A percentile compares a stretch with the other conserved stretches of the same genome.
These are phyloP conservation scores for Rhizopus delemar DNA, from an alignment of 371 early-diverging fungal species.

Conservation along the genomic window DNA sequence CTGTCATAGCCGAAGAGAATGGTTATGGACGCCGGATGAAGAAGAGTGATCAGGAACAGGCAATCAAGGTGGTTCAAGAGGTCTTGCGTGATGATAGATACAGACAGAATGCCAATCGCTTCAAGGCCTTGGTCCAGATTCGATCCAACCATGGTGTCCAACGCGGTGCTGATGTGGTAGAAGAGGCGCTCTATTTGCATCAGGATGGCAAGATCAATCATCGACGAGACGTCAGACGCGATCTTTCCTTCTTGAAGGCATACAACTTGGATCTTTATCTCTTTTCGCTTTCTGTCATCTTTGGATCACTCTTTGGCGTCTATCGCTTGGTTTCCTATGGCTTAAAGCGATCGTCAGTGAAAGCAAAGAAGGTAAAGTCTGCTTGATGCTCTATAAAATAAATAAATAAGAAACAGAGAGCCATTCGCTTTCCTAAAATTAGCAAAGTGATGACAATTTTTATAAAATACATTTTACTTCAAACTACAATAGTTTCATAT, in stretches of 20 bases:
- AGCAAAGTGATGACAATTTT: too few relatives aligned
- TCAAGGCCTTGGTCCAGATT: slow-evolving; percentile 25
- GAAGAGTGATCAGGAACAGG: not conserved
- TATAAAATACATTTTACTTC: too few relatives aligned
- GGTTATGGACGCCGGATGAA: slow-evolving; percentile 5
- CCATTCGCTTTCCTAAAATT: too few relatives aligned
- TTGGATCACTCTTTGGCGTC: too few relatives aligned
- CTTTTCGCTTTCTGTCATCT: not conserved
- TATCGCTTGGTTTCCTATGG: too few relatives aligned
- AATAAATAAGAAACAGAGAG: too few relatives aligned
- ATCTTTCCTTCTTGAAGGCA: slow-evolving; percentile 29
- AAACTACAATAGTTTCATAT: too few relatives aligned
- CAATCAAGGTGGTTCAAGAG: not conserved
- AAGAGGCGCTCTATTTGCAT: slow-evolving; percentile 27
- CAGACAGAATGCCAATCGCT: slow-evolving; percentile 11
- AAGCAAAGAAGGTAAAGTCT: too few relatives aligned
- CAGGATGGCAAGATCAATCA: slow-evolving; percentile 21
- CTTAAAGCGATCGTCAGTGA: too few relatives aligned
- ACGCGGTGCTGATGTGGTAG: slow-evolving; percentile 28
- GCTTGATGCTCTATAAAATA: too few relatives aligned
- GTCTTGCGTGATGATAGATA: slow-evolving; percentile 11
- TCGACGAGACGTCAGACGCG: slow-evolving; percentile 15
- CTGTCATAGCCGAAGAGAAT: slow-evolving; percentile 6
- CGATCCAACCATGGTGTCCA: slow-evolving; percentile 10
- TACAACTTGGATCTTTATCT: slow-evolving; percentile 29